phyloP scores from a whole-genome alignment of 495 filamentous ascomycete species.

The Extremus antarcticus region DNA sequence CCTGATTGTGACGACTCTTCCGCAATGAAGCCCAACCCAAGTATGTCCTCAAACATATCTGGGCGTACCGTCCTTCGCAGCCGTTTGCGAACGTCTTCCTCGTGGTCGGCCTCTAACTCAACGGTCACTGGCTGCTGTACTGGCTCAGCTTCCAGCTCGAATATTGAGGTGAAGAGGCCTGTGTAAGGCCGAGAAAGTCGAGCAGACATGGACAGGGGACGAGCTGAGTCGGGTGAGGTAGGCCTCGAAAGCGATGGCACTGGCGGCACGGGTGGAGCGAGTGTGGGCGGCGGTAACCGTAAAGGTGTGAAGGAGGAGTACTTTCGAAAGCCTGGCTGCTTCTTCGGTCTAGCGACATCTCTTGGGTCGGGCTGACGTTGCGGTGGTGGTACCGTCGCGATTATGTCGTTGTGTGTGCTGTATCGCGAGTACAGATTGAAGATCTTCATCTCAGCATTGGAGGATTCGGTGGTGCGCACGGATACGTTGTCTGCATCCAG shows the following conservation, averaged over 20 bases:
- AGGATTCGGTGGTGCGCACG: not conserved
- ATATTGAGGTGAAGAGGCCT: not conserved
- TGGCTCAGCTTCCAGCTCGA: not conserved
- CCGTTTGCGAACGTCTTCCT: constrained; percentile 80
- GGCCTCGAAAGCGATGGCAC: not conserved
- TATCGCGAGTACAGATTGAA: not conserved
- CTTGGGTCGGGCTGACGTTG: not conserved
- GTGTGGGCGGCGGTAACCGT: constrained; percentile 19
- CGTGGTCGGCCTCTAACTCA: constrained; percentile 65
- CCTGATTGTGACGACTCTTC: not conserved
- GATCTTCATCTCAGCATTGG: constrained; percentile 3
- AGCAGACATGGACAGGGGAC: not conserved
- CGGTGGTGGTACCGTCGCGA: not conserved
- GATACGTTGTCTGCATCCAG: not conserved
- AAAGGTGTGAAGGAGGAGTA: constrained; percentile 27
- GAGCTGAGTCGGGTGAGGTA: not conserved
- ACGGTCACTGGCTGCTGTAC: constrained; percentile 19
- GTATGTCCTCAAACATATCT: constrained; percentile 89
- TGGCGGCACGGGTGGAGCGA: constrained; percentile 10
- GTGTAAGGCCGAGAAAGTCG: not conserved
- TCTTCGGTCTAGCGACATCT: not conserved
- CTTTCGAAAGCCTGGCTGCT: constrained; percentile 7
- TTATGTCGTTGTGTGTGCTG: not conserved
- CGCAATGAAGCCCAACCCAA: constrained; percentile 76
- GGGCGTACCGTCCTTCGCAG: constrained; percentile 78